Evolutionary conservation across 2,329 filamentous ascomycete species (phyloP).

Genomic region (Dactylellina drechsleri): DNA sequence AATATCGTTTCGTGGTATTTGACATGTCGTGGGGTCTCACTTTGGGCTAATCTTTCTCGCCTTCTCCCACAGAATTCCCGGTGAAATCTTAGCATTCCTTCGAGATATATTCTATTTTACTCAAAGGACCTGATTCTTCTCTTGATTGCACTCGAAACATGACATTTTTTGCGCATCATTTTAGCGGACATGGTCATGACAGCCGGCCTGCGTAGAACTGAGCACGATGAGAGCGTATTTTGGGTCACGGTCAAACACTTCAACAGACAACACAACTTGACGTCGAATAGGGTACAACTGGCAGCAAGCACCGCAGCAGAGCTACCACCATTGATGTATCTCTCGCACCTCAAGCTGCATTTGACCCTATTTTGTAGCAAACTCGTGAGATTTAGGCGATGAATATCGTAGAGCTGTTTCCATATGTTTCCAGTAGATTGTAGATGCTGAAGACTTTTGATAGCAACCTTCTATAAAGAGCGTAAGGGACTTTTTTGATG

Average conservation of each 20-base stretch:
- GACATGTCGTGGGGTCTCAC: neutral
- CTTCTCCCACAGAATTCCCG: neutral
- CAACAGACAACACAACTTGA: conserved; percentile 36
- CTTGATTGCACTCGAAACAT: conserved; percentile 19
- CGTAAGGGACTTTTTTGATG: neutral
- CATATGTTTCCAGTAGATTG: neutral
- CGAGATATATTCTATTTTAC: conserved; percentile 11
- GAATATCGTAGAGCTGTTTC: neutral
- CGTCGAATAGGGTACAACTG: conserved; percentile 44
- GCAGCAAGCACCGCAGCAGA: conserved; percentile 5
- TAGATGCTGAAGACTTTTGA: neutral
- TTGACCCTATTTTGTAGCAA: no score
- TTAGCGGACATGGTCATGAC: neutral
- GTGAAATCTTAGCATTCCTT: neutral
- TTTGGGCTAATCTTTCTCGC: neutral
- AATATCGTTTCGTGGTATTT: neutral
- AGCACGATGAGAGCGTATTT: conserved; percentile 6
- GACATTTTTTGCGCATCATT: conserved; percentile 7
- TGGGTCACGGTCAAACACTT: conserved; percentile 26
- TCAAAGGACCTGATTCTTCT: neutral
- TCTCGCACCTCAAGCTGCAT: neutral
- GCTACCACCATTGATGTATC: neutral
- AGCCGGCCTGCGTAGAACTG: conserved; percentile 9
- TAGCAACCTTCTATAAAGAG: neutral
- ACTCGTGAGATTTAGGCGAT: no score